Conservation (phyloP, 768 basidiomycete genomes). For the Gautieria morchelliformis region DNA sequence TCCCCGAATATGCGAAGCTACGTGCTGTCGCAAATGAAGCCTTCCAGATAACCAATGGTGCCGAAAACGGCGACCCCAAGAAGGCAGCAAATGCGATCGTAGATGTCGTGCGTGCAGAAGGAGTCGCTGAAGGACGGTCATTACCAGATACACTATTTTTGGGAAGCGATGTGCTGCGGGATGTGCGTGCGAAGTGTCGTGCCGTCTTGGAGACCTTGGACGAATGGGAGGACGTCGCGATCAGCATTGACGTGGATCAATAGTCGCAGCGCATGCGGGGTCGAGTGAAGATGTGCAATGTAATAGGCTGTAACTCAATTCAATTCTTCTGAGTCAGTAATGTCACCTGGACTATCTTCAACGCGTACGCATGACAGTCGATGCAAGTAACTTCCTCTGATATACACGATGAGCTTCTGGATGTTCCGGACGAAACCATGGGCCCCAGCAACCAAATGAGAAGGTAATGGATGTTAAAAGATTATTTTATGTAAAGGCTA, state of each 20-base stretch:
- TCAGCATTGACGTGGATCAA: slow-evolving; percentile 7
- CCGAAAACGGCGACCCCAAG: slow-evolving; percentile 17
- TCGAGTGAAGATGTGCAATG: too few relatives aligned
- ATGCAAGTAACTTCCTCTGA: too few relatives aligned
- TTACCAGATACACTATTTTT: slow-evolving; percentile 18
- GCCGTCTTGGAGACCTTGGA: slow-evolving; percentile 17
- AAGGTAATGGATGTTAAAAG: too few relatives aligned
- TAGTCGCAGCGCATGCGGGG: not conserved
- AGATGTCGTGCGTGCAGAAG: slow-evolving; percentile 16
- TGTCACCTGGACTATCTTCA: too few relatives aligned
- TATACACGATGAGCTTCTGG: too few relatives aligned
- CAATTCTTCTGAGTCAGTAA: too few relatives aligned
- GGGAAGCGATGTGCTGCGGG: slow-evolving; percentile 24
- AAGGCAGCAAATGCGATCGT: slow-evolving; percentile 20
- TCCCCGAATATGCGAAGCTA: not conserved
- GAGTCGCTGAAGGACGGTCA: slow-evolving; percentile 19
- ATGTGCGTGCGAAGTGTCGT: slow-evolving; percentile 40
- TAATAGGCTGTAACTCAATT: too few relatives aligned
- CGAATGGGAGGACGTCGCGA: slow-evolving; percentile 24
- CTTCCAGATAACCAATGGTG: slow-evolving; percentile 11
- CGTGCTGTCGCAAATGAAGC: not conserved
- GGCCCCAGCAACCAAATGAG: too few relatives aligned
- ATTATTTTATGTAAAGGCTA: too few relatives aligned
- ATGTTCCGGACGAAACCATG: too few relatives aligned
- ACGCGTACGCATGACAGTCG: too few relatives aligned